These are phyloP conservation scores for Choanephora cucurbitarum DNA, from an alignment of 371 early-diverging fungal genomes.

Conservation along the genomic window DNA sequence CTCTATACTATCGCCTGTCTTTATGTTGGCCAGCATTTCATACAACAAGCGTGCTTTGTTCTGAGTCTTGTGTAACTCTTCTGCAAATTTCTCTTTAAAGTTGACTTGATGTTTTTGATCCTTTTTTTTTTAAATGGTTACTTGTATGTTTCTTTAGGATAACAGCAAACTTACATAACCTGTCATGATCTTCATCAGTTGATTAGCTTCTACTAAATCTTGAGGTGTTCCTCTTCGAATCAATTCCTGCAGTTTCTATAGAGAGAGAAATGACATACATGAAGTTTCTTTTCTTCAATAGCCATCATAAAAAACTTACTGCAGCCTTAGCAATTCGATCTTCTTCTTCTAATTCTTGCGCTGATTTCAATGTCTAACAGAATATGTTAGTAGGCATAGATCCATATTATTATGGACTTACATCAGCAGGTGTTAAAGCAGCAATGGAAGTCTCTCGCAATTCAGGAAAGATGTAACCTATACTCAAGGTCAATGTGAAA, in stretches of 20 bases:
- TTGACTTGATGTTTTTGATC: slow-evolving; percentile 78
- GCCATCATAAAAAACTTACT: slow-evolving; percentile 44
- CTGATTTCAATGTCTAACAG: slow-evolving; percentile 76
- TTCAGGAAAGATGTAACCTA: slow-evolving; percentile 89
- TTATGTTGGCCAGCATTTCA: slow-evolving; percentile 73
- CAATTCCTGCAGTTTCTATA: slow-evolving; percentile 93
- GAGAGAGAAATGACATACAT: no score
- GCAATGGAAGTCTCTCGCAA: slow-evolving; percentile 64
- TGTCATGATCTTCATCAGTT: slow-evolving; percentile 94
- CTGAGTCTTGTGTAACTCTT: slow-evolving; percentile 83
- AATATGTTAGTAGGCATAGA: no score
- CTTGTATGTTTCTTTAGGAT: background rate
- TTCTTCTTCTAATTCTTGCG: slow-evolving; percentile 92
- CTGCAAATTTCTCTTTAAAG: slow-evolving; percentile 79
- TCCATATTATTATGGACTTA: slow-evolving; percentile 41
- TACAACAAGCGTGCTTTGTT: slow-evolving; percentile 76
- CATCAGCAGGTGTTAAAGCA: slow-evolving; percentile 63
- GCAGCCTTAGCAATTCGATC: slow-evolving; percentile 87
- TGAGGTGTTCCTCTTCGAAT: slow-evolving; percentile 91
- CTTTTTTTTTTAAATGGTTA: slow-evolving; percentile 28
- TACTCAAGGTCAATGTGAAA: no score
- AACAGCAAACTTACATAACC: slow-evolving; percentile 82
- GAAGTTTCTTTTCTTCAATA: no score
- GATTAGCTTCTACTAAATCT: slow-evolving; percentile 92
- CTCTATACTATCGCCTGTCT: slow-evolving; percentile 66